phyloP scores from a whole-genome alignment of 768 basidiomycete genomes.

The Omphalotus guepiniiformis region DNA sequence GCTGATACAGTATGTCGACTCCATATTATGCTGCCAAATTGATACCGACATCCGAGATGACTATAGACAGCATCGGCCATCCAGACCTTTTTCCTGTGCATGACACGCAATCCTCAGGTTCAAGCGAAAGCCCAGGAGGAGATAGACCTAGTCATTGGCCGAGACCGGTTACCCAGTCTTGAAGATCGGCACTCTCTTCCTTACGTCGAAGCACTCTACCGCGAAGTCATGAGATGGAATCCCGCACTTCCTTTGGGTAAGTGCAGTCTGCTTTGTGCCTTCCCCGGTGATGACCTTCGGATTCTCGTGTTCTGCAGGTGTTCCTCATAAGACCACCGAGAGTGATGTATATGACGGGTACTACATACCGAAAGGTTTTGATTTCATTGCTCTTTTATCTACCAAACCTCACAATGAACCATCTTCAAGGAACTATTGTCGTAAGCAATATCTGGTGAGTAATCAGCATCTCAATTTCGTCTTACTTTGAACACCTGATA shows the following conservation, averaged over 20 bases:
- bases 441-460: conserved; percentile 4
- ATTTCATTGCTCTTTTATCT: too few species aligned
- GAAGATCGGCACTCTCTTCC: conserved; percentile 14
- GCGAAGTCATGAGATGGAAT: background rate
- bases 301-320: background rate
- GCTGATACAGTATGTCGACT: background rate
- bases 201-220: conserved; percentile 2
- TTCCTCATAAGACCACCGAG: background rate
- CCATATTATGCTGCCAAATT: too few species aligned
- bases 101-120: conserved; percentile 15
- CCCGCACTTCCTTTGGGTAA: background rate
- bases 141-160: conserved; percentile 20
- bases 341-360: conserved; percentile 6
- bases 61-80: conserved; percentile 1
- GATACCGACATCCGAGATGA: background rate
- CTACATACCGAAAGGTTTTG: conserved; percentile 5
- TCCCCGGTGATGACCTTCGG: too few species aligned
- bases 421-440: background rate
- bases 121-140: conserved; percentile 20
- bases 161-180: conserved; percentile 20
- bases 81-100: conserved; percentile 12
- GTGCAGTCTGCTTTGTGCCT: too few species aligned
- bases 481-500: background rate
- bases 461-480: background rate
- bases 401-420: background rate